Conservation (phyloP, 495 filamentous ascomycete species). For the Aspergillus wentii region DNA sequence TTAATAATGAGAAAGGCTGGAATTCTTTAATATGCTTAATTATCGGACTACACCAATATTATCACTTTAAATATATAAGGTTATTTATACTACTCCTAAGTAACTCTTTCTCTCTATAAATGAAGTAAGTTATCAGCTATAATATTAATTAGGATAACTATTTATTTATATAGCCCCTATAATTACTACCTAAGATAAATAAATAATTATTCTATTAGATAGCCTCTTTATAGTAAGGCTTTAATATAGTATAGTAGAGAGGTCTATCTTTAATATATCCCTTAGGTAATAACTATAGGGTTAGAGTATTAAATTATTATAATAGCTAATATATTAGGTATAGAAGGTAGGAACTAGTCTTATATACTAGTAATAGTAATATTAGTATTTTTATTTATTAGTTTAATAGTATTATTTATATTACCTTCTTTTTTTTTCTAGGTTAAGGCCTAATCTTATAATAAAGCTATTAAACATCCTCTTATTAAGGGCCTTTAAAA, state of each 20-base stretch:
- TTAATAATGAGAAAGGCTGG: too few relatives aligned
- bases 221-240: too few relatives aligned
- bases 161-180: conserved; percentile 1
- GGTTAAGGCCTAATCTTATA: neutral
- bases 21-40: neutral
- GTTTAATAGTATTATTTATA: neutral
- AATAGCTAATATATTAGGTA: neutral
- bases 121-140: too few relatives aligned
- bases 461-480: neutral
- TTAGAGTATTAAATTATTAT: too few relatives aligned
- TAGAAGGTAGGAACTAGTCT: neutral
- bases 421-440: neutral
- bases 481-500: neutral
- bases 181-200: neutral
- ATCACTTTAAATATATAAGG: neutral
- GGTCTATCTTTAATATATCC: too few relatives aligned
- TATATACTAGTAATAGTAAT: neutral
- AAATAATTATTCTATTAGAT: neutral
- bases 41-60: neutral
- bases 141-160: too few relatives aligned
- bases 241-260: too few relatives aligned
- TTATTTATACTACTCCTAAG: neutral
- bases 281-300: too few relatives aligned
- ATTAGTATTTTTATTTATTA: neutral
- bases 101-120: neutral